Evolutionary conservation across 2,329 filamentous ascomycete species (phyloP).

Genomic region (Penicillium palitans): DNA sequence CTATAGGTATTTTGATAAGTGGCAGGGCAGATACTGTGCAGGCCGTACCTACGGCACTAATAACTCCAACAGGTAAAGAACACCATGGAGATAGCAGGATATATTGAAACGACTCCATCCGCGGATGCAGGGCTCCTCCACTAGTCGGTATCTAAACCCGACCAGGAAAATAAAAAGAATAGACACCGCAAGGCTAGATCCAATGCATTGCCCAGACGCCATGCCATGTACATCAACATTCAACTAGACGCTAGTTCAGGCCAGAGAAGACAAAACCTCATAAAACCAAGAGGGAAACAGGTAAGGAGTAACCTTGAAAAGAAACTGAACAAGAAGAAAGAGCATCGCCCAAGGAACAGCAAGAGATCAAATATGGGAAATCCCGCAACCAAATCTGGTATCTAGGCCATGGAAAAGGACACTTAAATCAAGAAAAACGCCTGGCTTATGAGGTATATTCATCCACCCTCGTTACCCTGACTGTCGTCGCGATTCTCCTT

Average conservation of each 20-base stretch:
- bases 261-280: conserved; percentile 9
- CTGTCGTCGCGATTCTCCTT: conserved; percentile 35
- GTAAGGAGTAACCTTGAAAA: conserved; percentile 6
- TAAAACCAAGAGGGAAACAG: conserved; percentile 16
- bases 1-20: not conserved
- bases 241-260: conserved; percentile 9
- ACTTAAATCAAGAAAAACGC: conserved; percentile 13
- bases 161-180: conserved; percentile 5
- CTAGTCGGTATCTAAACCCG: conserved; percentile 14
- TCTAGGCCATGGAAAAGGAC: conserved; percentile 17
- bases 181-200: conserved; percentile 14
- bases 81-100: conserved; percentile 5
- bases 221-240: conserved; percentile 26
- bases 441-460: conserved; percentile 12
- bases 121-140: not conserved
- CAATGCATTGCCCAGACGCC: conserved; percentile 30
- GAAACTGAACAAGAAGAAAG: conserved; percentile 10
- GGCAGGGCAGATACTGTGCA: not conserved
- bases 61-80: conserved; percentile 1
- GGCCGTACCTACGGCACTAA: not conserved
- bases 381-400: conserved; percentile 20
- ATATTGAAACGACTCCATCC: conserved; percentile 14
- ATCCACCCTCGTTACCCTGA: conserved; percentile 25
- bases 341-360: conserved; percentile 17
- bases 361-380: conserved; percentile 12